Evolutionary conservation across 2,329 filamentous ascomycete species (phyloP).

Genomic region (Cercospora beticola): DNA sequence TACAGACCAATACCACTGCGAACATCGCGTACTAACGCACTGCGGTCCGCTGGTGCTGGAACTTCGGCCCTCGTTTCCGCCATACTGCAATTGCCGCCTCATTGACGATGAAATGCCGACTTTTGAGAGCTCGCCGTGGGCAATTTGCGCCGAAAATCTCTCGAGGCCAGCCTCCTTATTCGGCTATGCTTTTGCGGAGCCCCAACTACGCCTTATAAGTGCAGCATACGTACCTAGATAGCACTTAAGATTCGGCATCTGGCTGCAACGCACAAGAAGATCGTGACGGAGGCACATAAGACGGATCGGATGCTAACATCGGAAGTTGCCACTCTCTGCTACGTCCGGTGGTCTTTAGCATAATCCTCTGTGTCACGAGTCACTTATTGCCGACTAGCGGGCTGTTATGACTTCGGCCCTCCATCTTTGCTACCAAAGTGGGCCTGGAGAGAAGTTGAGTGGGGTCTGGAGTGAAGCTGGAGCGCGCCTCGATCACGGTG

Average conservation of each 20-base stretch:
- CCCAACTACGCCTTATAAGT: not conserved
- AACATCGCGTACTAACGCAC: not conserved
- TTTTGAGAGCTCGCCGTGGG: not conserved
- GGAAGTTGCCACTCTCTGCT: not conserved
- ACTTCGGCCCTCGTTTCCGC: not conserved
- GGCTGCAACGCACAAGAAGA: not conserved
- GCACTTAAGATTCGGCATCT: not conserved
- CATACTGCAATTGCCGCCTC: not conserved
- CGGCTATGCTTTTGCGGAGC: not conserved
- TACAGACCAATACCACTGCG: not conserved
- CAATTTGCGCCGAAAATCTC: not conserved
- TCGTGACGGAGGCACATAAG: not conserved
- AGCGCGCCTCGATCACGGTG: constrained; percentile 10
- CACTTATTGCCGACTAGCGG: not conserved
- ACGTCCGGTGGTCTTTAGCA: not conserved
- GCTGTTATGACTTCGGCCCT: not conserved
- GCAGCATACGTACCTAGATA: not conserved
- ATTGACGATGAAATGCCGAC: not conserved
- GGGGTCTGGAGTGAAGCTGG: constrained; percentile 15
- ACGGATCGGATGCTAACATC: not conserved
- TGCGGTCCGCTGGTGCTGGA: not conserved
- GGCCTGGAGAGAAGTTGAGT: not conserved
- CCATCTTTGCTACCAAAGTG: not conserved
- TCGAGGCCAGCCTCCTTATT: not conserved
- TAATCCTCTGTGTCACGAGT: not conserved